These are phyloP conservation scores for Russula brevipes DNA, from an alignment of 768 basidiomycete species.

Conservation along the genomic window DNA sequence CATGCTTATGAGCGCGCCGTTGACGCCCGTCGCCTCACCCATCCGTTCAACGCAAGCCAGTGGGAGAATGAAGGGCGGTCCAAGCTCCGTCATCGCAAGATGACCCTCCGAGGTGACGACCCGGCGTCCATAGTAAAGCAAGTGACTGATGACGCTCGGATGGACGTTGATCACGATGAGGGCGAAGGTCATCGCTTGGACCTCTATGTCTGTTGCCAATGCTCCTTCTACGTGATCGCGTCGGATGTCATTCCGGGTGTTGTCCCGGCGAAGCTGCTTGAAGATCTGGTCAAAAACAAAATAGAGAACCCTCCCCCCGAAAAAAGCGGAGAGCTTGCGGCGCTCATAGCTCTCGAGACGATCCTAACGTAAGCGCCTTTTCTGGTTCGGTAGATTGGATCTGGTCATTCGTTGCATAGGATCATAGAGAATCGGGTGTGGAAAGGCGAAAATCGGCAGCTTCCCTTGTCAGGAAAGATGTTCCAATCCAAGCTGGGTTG, in stretches of 20 bases:
- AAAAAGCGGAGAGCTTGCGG: constrained; percentile 50
- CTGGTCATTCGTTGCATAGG: constrained; percentile 35
- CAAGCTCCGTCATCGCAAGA: constrained; percentile 53
- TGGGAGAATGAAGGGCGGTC: constrained; percentile 51
- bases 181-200: constrained; percentile 58
- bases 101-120: constrained; percentile 32
- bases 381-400: neutral
- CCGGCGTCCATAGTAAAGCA: constrained; percentile 18
- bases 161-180: constrained; percentile 33
- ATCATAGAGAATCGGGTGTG: constrained; percentile 73
- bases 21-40: constrained; percentile 61
- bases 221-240: constrained; percentile 66
- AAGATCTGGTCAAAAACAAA: constrained; percentile 62
- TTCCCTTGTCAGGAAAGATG: constrained; percentile 47
- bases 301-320: constrained; percentile 49
- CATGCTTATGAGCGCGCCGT: constrained; percentile 69
- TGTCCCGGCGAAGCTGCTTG: constrained; percentile 54
- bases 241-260: constrained; percentile 71
- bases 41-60: constrained; percentile 50
- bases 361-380: constrained; percentile 51
- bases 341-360: constrained; percentile 59
- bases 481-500: constrained; percentile 68
- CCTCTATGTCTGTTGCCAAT: constrained; percentile 82
- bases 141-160: constrained; percentile 29
- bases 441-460: constrained; percentile 57